Conservation (phyloP, 2,329 filamentous ascomycete species). For the Monascus ruber region DNA sequence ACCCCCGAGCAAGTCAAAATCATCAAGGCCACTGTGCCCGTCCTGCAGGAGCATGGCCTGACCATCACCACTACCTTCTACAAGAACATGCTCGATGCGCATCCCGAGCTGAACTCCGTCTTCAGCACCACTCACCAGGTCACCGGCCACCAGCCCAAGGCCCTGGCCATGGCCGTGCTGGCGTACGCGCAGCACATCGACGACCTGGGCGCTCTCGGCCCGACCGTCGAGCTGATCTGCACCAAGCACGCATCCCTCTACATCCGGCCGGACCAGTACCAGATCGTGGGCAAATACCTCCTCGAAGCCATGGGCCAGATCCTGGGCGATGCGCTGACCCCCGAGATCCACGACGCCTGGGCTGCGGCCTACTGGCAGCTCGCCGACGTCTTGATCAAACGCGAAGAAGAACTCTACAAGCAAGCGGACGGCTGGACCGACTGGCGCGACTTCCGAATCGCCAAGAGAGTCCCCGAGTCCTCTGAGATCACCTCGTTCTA, state of each 20-base stretch:
- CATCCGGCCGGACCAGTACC: slow-evolving; percentile 58
- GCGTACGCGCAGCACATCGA: slow-evolving; percentile 63
- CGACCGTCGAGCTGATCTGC: slow-evolving; percentile 56
- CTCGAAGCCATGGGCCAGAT: slow-evolving; percentile 56
- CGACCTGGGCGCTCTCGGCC: slow-evolving; percentile 49
- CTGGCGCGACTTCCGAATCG: slow-evolving; percentile 58
- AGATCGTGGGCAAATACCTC: slow-evolving; percentile 58
- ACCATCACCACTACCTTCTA: slow-evolving; percentile 64
- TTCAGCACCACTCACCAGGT: slow-evolving; percentile 63
- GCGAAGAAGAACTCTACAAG: slow-evolving; percentile 53
- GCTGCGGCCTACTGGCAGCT: slow-evolving; percentile 61
- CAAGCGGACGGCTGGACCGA: slow-evolving; percentile 51
- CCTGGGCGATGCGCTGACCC: slow-evolving; percentile 55
- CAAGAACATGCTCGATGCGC: slow-evolving; percentile 51
- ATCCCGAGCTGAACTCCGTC: slow-evolving; percentile 56
- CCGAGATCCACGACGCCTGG: slow-evolving; percentile 57
- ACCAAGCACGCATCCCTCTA: slow-evolving; percentile 64
- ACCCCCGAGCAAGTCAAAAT: slow-evolving; percentile 51
- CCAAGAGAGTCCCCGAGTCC: slow-evolving; percentile 53
- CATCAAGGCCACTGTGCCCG: slow-evolving; percentile 60
- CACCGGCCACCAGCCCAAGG: slow-evolving; percentile 56
- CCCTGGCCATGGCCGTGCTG: slow-evolving; percentile 57
- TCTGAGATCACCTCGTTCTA: slow-evolving; percentile 62
- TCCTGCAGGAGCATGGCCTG: slow-evolving; percentile 55
- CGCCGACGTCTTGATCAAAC: slow-evolving; percentile 58